Percentiles rank a stretch among this genome's conserved stretches.
phyloP scores from a whole-genome alignment of 202 grass and related monocot genomes.

The Hordeum pubiflorum region DNA sequence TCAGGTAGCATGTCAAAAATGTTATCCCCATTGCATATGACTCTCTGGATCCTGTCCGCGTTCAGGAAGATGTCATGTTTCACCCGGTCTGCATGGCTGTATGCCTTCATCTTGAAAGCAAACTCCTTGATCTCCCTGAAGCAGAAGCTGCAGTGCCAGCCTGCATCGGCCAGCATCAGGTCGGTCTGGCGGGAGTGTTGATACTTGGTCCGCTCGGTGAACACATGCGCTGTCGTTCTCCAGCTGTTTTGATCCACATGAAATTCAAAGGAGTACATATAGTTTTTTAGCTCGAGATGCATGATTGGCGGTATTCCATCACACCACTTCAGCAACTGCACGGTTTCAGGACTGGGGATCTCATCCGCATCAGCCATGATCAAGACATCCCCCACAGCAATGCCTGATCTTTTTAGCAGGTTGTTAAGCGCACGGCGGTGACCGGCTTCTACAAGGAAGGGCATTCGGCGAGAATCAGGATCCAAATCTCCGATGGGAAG shows the following conservation, averaged over 20 bases:
- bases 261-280: slow-evolving; percentile 94
- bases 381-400: slow-evolving; percentile 64
- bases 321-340: slow-evolving; percentile 85
- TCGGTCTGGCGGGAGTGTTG: slow-evolving; percentile 77
- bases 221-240: slow-evolving; percentile 71
- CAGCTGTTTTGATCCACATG: slow-evolving; percentile 72
- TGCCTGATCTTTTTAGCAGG: slow-evolving; percentile 71
- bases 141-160: slow-evolving; percentile 99
- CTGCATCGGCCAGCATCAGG: slow-evolving; percentile 63
- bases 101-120: slow-evolving; percentile 91
- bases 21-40: slow-evolving; percentile 81
- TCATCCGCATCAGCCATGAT: slow-evolving; percentile 98
- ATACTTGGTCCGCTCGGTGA: slow-evolving; percentile 51
- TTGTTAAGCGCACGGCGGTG: slow-evolving; percentile 60
- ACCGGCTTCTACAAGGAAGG: slow-evolving; percentile 59
- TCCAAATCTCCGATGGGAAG: slow-evolving; percentile 40
- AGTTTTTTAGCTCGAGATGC: slow-evolving; percentile 88
- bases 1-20: slow-evolving; percentile 96
- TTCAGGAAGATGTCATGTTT: slow-evolving; percentile 51
- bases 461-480: slow-evolving; percentile 21
- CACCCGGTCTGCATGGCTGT: slow-evolving; percentile 89
- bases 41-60: slow-evolving; percentile 67
- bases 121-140: slow-evolving; percentile 82
- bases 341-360: slow-evolving; percentile 66
- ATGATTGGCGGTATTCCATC: slow-evolving; percentile 82